A percentile compares a stretch with the other conserved stretches of the same genome.
Conservation (phyloP, 441 rosid species). For the Omphalea diandra region DNA sequence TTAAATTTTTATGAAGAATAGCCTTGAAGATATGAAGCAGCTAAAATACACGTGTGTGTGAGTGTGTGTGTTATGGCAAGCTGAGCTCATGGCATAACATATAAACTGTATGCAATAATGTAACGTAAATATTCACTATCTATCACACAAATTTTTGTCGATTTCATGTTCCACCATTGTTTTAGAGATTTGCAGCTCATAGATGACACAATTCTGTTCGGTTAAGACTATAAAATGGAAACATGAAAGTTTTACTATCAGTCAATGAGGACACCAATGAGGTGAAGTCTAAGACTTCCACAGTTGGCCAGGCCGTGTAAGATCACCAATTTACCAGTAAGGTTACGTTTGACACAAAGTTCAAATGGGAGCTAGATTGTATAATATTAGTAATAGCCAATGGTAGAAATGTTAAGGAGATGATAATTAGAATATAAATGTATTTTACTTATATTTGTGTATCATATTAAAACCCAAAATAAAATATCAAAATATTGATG, state of each 20-base stretch:
- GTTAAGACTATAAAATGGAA: neutral
- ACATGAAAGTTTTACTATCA: neutral
- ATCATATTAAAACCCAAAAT: neutral
- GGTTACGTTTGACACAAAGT: too few relatives aligned
- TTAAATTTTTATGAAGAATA: neutral
- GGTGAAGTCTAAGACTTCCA: neutral
- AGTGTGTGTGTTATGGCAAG: too few relatives aligned
- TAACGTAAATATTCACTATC: too few relatives aligned
- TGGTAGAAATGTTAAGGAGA: too few relatives aligned
- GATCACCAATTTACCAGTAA: too few relatives aligned
- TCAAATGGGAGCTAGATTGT: too few relatives aligned
- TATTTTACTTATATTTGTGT: neutral
- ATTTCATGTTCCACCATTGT: neutral
- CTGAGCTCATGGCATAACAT: too few relatives aligned
- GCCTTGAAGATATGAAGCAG: too few relatives aligned
- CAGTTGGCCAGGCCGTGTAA: neutral
- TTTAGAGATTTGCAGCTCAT: neutral
- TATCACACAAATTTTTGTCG: too few relatives aligned
- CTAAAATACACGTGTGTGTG: too few relatives aligned
- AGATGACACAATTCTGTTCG: neutral
- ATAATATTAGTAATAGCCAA: too few relatives aligned
- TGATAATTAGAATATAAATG: neutral
- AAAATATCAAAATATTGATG: neutral
- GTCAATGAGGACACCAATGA: neutral
- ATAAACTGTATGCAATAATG: too few relatives aligned